A percentile compares a stretch with the other conserved stretches of the same genome.
These are phyloP conservation scores for Brasilioporus rufonigricans DNA, from an alignment of 768 basidiomycete species.

Conservation along the genomic window DNA sequence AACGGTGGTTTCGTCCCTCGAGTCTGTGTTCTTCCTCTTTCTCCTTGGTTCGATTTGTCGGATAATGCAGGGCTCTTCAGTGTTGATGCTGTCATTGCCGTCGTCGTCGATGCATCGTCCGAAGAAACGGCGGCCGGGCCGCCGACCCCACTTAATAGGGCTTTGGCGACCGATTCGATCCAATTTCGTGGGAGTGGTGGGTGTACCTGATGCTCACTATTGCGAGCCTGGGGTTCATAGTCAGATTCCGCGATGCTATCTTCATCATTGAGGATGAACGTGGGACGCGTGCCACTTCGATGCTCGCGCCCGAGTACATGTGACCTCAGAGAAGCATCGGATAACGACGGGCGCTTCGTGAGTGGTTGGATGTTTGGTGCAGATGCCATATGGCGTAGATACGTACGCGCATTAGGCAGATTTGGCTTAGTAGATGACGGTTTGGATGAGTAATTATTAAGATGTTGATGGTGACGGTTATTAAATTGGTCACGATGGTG, in stretches of 20 bases:
- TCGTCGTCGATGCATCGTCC: slow-evolving; percentile 23
- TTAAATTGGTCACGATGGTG: slow-evolving; percentile 16
- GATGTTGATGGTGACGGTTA: slow-evolving; percentile 20
- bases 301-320: slow-evolving; percentile 19
- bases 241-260: slow-evolving; percentile 24
- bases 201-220: slow-evolving; percentile 26
- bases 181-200: slow-evolving; percentile 69
- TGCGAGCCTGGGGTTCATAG: slow-evolving; percentile 21
- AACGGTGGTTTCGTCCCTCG: slow-evolving; percentile 30
- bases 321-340: slow-evolving; percentile 34
- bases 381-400: slow-evolving; percentile 76
- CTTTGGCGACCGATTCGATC: slow-evolving; percentile 68
- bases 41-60: slow-evolving; percentile 26
- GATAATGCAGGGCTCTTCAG: slow-evolving; percentile 25
- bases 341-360: slow-evolving; percentile 30
- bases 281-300: slow-evolving; percentile 32
- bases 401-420: slow-evolving; percentile 55
- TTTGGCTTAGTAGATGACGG: slow-evolving; percentile 20
- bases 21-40: slow-evolving; percentile 11
- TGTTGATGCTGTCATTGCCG: slow-evolving; percentile 20
- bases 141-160: slow-evolving; percentile 53
- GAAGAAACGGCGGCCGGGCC: slow-evolving; percentile 34
- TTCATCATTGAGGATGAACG: slow-evolving; percentile 34
- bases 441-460: slow-evolving; percentile 26
- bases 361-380: slow-evolving; percentile 43